Evolutionary conservation across 441 rosid genomes (phyloP), one percentile per base, ranked within the genome.

Genomic region (Pelargonium australe): DNA sequence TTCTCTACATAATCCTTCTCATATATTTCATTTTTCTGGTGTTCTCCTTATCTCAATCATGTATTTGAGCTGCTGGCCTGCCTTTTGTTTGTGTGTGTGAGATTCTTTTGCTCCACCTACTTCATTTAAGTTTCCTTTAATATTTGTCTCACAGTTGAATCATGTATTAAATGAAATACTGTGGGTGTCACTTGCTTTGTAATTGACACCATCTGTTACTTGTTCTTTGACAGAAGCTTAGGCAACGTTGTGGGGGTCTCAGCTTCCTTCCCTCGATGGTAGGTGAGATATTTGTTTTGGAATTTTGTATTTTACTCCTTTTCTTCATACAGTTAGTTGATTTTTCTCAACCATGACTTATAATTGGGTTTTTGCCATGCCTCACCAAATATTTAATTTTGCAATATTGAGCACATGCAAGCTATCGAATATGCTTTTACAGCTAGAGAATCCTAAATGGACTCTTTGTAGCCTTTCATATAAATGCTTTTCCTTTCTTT

Each of bases 211-310:
- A 45, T 45, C 13, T 13, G 7, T 17, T 14, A 2, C 60, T 53
- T 53, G 60, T 53, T n/a, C 14, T 53, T 17, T 53, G 7, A 5
- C 60, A 53, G 60, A 53, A 5, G 20, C 60, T 53, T 53, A 53
- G 60, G 20, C 60, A 53, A 14, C 60, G 16, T 7, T 13, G 51
- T 5, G 5, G 7, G 20, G 60, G 6, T 53, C 60, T 53, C 5
- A 19, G 20, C 60, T 53, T 16, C 20, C 14, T 53, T 19, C 20
- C 13, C 51, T 53, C 7, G 20, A 53, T 53, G 60, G 60, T 19
- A 53, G 60, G 60, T 53, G 60, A 53, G 20, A 53, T 53, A 14
- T 53, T 16, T 53, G 60, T 53, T 53, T 53, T 53, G 14, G 19
- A 53, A 53, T 19, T 51, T 14, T n/a, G 58, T 51, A n/a, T 51